Evolutionary conservation across 768 basidiomycete genomes (phyloP), one percentile per base, ranked within the genome.

Genomic region (Pleurotus giganteus): DNA sequence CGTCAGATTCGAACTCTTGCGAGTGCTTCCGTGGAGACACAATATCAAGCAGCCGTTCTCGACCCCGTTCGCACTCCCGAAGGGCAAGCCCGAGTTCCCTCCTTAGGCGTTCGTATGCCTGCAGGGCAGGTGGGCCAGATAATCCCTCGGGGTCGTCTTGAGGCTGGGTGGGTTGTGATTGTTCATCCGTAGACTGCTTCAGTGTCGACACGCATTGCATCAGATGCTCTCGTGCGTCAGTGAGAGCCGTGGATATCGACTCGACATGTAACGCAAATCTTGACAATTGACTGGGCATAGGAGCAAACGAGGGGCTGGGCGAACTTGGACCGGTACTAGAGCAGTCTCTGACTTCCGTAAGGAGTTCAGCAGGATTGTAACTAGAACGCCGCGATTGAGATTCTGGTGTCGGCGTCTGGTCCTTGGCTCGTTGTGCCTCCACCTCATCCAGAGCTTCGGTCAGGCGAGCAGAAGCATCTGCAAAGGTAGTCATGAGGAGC

Each of bases 51-150:
- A 93, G 71, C 15, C 79, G 78, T 36, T 83, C 85, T 15, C 87
- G 74, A 0, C 91, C 91, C 6, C 91, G 80, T 67, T 93, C 91
- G 63, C 89, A 93, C 62, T 93, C 91, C 5, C 90, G 73, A 27
- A 93, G 69, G 1, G 89, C 91, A 21, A 87, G 68, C 6, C 91
- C 91, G 6, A 94, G 77, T 61, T 92, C 89, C 4, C 83, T 78
- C 9, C 91, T 79, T 13, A 93, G 74, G 0, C 85, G 74, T 54
- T 92, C 91, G 64, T 91, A 93, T 4, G 88, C 84, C 47, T 78
- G 80, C 27, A 93, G 59, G 1, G 87, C 83, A 1, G 77, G 76
- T 51, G 77, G 71, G 15, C 77, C 74, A 59, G 59, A 45, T 53
- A 46, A 13, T 34, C 54, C 42, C 55, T 57, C 44, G 56, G 53